Evolutionary conservation across 148 eudicot species (phyloP).

Genomic region (Camellia lanceoleosa): DNA sequence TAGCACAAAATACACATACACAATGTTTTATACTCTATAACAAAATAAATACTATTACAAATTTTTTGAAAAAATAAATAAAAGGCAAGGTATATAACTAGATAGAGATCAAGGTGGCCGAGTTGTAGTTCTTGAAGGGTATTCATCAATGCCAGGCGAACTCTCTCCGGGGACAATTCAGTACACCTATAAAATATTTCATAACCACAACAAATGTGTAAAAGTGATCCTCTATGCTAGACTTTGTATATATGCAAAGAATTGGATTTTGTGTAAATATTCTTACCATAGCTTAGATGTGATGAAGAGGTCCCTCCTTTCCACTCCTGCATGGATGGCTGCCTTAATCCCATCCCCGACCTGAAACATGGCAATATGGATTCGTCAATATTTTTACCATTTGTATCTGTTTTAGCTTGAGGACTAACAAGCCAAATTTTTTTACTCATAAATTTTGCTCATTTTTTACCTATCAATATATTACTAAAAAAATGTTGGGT

Average conservation of each 20-base stretch:
- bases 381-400: neutral
- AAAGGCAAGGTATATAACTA: constrained; percentile 24
- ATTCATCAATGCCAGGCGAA: constrained; percentile 46
- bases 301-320: constrained; percentile 42
- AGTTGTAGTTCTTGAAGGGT: constrained; percentile 51
- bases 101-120: constrained; percentile 57
- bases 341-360: constrained; percentile 45
- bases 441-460: no score
- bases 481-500: no score
- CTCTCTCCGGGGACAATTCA: constrained; percentile 53
- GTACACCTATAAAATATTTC: constrained; percentile 40
- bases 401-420: no score
- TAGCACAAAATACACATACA: neutral
- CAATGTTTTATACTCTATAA: neutral
- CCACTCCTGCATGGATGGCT: constrained; percentile 50
- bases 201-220: neutral
- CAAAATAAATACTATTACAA: neutral
- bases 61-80: neutral
- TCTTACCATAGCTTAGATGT: constrained; percentile 56
- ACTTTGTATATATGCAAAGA: neutral
- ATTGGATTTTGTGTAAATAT: neutral
- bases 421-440: no score
- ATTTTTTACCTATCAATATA: no score
- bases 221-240: neutral
- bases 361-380: constrained; percentile 16